Base-by-base conservation (phyloP, 345 rosid species). In the Sapria himalayana region DNA sequence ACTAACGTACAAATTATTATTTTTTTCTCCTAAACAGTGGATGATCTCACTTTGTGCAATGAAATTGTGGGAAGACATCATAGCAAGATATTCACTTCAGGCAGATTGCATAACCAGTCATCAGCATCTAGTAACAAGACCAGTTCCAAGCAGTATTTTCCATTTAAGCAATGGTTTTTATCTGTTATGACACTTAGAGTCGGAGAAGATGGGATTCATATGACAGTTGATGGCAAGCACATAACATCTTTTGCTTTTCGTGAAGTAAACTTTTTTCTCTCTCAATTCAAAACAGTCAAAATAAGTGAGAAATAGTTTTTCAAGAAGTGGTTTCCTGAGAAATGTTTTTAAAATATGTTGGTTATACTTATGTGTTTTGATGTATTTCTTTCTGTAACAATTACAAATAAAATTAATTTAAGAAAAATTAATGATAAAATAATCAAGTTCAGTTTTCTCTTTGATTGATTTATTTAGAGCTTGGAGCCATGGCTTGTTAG, bases 161-260 rank as follows among this genome's bases (percentile, higher is more conserved):
- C 98, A 25, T 89, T 89, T 27, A 82, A 71, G 63, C 84, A 76
- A 41, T 85, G 84, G 29, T 61, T 64, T 62, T 68, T 57, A 35
- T 89, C 82, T 25, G 98, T 79, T 57, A 82, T 85, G 15, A 89
- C 98, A n/a, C 67, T 89, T 35, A 57, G 98, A 55, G 86, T 82
- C 14, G 95, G 98, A 53, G 61, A 65, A 25, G 95, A 82, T 52
- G 95, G 98, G 53, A 73, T 79, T 45, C 95, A 82, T 58, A 82
- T 68, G 73, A 89, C 93, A 17, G 77, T 82, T 44, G 98, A 89
- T 55, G 98, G 98, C 53, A 89, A 82, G 73, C 93, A 82, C 65
- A 51, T 76, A 51, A 79, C 95, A 31, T 89, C 98, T 25, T 89
- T 89, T 53, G 91, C 92, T 52, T 82, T 66, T 61, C 82, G 84